These are phyloP conservation scores for Acarospora socialis DNA, from an alignment of 2,329 filamentous ascomycete genomes.

Conservation along the genomic window DNA sequence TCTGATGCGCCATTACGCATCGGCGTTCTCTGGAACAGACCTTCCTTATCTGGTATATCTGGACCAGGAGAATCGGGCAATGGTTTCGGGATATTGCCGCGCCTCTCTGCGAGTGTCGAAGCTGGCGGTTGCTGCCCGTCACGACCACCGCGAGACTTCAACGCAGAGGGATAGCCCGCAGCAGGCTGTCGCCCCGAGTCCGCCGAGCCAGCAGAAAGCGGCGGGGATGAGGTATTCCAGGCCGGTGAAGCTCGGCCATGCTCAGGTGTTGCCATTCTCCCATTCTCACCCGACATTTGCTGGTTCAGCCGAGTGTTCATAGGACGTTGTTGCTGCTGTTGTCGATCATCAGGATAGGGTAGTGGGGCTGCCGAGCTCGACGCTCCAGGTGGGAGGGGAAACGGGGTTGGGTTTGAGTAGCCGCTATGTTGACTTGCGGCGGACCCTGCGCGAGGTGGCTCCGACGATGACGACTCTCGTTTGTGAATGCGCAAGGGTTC, in stretches of 20 bases:
- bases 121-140: constrained; percentile 37
- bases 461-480: constrained; percentile 50
- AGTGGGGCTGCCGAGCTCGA: constrained; percentile 31
- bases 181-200: constrained; percentile 19
- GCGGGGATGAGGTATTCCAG: constrained; percentile 7
- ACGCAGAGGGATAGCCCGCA: constrained; percentile 25
- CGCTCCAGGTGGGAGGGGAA: constrained; percentile 52
- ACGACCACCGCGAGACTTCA: constrained; percentile 32
- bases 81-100: constrained; percentile 68
- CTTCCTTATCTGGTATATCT: constrained; percentile 59
- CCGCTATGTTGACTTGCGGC: constrained; percentile 20
- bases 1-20: constrained; percentile 25
- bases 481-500: constrained; percentile 79
- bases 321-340: constrained; percentile 13
- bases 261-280: constrained; percentile 14
- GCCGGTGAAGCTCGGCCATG: constrained; percentile 19
- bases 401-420: constrained; percentile 31
- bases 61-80: constrained; percentile 71
- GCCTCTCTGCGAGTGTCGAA: constrained; percentile 59
- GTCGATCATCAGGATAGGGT: constrained; percentile 30
- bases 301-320: constrained; percentile 12
- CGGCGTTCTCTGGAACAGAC: constrained; percentile 57
- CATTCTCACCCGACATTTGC: constrained; percentile 15
- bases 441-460: constrained; percentile 18
- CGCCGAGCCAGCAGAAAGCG: constrained; percentile 11